Evolutionary conservation across 306 rosid genomes (phyloP).

Genomic region (Lathyrus tuberosus): DNA sequence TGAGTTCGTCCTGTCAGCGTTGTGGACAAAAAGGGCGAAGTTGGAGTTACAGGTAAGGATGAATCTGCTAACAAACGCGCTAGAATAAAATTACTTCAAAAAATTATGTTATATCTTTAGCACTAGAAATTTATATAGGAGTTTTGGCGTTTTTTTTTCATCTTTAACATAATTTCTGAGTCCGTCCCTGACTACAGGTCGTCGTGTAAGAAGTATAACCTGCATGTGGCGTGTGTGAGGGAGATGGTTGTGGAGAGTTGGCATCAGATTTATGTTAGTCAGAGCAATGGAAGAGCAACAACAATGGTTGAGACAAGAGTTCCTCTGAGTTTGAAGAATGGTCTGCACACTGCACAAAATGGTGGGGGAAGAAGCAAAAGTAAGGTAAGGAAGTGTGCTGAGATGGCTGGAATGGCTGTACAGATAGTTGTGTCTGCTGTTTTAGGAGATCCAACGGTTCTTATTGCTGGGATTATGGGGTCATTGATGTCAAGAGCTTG

Average conservation of each 20-base stretch:
- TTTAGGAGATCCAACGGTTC: conserved; percentile 87
- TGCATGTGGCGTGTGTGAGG: conserved; percentile 91
- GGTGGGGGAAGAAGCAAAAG: conserved; percentile 48
- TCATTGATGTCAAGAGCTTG: conserved; percentile 49
- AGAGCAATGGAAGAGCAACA: conserved; percentile 20
- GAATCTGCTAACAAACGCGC: not conserved
- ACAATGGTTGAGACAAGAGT: conserved; percentile 46
- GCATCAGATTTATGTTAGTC: conserved; percentile 59
- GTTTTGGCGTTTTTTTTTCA: not conserved
- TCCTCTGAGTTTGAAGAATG: conserved; percentile 47
- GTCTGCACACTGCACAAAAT: not conserved
- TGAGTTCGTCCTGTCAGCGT: conserved; percentile 66
- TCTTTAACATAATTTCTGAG: not conserved
- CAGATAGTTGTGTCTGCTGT: conserved; percentile 83
- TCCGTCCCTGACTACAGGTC: conserved; percentile 46
- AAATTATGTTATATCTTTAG: not conserved
- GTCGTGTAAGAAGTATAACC: conserved; percentile 69
- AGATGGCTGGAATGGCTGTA: conserved; percentile 78
- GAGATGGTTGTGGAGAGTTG: conserved; percentile 86
- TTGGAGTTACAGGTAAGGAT: conserved; percentile 75
- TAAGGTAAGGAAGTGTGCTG: conserved; percentile 67
- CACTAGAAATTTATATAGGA: not conserved
- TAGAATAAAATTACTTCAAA: no score
- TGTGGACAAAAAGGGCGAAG: conserved; percentile 86
- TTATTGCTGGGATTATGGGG: conserved; percentile 82